phyloP scores from a whole-genome alignment of 352 stramenopile genomes.

The Pythium phragmiticola region DNA sequence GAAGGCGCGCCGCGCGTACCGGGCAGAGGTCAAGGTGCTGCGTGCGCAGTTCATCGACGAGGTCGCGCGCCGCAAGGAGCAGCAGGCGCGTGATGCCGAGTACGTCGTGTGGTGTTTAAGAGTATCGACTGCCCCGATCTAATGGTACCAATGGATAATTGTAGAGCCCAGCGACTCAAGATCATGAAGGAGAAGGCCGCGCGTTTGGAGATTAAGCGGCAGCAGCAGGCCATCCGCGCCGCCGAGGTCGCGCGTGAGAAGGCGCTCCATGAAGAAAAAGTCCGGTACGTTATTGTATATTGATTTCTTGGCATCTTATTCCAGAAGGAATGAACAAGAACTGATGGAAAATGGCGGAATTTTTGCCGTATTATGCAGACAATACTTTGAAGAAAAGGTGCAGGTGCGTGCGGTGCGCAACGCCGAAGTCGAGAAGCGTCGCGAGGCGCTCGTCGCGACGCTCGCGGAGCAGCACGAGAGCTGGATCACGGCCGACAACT shows the following conservation, averaged over 20 bases:
- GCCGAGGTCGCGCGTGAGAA: constrained; percentile 82
- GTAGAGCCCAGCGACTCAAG: constrained; percentile 68
- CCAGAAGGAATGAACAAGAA: too few relatives aligned
- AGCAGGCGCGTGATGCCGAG: constrained; percentile 83
- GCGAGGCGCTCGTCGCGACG: constrained; percentile 56
- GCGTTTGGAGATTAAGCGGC: constrained; percentile 84
- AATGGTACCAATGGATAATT: not conserved
- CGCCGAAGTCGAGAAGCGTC: constrained; percentile 64
- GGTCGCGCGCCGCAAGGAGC: constrained; percentile 67
- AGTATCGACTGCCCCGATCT: not conserved
- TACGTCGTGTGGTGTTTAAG: constrained; percentile 31
- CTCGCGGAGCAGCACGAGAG: constrained; percentile 59
- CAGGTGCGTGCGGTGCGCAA: constrained; percentile 61
- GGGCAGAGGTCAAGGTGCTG: constrained; percentile 58
- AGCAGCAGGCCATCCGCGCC: constrained; percentile 81
- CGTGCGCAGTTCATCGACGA: constrained; percentile 78
- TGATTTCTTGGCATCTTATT: not conserved
- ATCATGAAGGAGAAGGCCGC: constrained; percentile 88
- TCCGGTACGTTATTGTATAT: constrained; percentile 42
- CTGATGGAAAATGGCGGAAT: too few relatives aligned
- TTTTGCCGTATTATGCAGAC: constrained; percentile 22
- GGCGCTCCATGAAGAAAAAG: constrained; percentile 71
- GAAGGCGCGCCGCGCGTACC: constrained; percentile 66
- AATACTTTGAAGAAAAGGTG: constrained; percentile 83
- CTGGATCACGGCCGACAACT: constrained; percentile 77